Conservation (phyloP, 2,329 filamentous ascomycete species). For the Phyllosticta citribraziliensis region DNA sequence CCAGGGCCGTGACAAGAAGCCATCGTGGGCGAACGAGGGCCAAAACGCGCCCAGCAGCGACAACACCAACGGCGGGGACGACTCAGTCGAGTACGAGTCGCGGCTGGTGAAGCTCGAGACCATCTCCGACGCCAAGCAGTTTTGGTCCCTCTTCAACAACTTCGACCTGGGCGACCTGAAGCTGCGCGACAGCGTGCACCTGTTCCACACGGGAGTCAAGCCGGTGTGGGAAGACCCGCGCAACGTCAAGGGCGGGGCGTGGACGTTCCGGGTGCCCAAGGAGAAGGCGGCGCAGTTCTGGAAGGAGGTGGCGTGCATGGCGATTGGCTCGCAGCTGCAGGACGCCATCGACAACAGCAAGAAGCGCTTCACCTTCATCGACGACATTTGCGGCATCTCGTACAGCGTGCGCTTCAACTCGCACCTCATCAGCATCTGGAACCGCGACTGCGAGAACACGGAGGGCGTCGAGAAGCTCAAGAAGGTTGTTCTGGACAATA, state of each 20-base stretch:
- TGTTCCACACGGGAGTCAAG: constrained; percentile 74
- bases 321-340: constrained; percentile 74
- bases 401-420: constrained; percentile 83
- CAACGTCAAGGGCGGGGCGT: constrained; percentile 76
- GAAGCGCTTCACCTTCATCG: constrained; percentile 50
- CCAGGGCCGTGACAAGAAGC: constrained; percentile 23
- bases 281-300: constrained; percentile 58
- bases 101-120: constrained; percentile 37
- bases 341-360: constrained; percentile 49
- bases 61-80: constrained; percentile 15
- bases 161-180: constrained; percentile 65
- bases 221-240: constrained; percentile 80
- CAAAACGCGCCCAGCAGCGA: constrained; percentile 15
- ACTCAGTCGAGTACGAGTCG: constrained; percentile 29
- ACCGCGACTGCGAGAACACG: constrained; percentile 74
- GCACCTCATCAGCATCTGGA: constrained; percentile 85
- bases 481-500: constrained; percentile 59
- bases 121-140: constrained; percentile 39
- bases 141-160: constrained; percentile 52
- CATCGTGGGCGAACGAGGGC: constrained; percentile 16
- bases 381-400: constrained; percentile 78
- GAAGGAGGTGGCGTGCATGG: constrained; percentile 72
- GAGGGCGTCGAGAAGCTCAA: constrained; percentile 68
- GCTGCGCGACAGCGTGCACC: constrained; percentile 58
- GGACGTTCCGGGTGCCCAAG: constrained; percentile 87